Conservation (phyloP, 345 rosid genomes). For the Acer negundo region DNA sequence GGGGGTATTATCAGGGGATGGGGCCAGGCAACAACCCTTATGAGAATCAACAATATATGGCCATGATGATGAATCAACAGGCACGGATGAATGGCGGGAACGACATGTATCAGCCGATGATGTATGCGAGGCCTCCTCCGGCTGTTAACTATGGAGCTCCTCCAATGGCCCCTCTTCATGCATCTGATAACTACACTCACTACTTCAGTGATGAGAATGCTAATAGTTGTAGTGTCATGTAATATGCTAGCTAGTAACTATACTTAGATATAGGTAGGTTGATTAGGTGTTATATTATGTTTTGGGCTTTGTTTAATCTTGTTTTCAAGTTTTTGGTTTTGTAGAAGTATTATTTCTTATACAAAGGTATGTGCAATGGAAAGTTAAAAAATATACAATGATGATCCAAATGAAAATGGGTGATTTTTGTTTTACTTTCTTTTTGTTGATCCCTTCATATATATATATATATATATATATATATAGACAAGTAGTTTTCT, state of each 20-base stretch:
- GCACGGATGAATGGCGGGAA: conserved; percentile 37
- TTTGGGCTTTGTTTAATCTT: background rate
- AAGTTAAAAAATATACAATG: background rate
- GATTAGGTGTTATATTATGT: background rate
- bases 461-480: too few species aligned
- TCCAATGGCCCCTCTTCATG: conserved; percentile 40
- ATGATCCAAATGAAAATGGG: conserved; percentile 20
- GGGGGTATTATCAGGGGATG: conserved; percentile 52
- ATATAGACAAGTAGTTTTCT: too few species aligned
- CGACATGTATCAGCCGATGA: conserved; percentile 83
- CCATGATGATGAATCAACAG: conserved; percentile 70
- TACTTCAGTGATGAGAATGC: conserved; percentile 92
- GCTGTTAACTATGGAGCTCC: conserved; percentile 56
- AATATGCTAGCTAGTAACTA: conserved; percentile 13
- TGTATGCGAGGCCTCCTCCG: conserved; percentile 71
- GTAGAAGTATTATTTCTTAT: conserved; percentile 6
- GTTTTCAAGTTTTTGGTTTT: background rate
- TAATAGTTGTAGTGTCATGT: conserved; percentile 85
- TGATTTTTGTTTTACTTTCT: conserved; percentile 12
- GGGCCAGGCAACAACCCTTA: conserved; percentile 61
- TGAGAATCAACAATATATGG: conserved; percentile 55
- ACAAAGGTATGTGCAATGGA: background rate
- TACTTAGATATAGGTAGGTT: too few species aligned
- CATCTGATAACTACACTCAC: conserved; percentile 58
- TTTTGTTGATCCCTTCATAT: too few species aligned